Base-by-base conservation (phyloP, 805 yeast genomes). In the Wickerhamiella azyma region DNA sequence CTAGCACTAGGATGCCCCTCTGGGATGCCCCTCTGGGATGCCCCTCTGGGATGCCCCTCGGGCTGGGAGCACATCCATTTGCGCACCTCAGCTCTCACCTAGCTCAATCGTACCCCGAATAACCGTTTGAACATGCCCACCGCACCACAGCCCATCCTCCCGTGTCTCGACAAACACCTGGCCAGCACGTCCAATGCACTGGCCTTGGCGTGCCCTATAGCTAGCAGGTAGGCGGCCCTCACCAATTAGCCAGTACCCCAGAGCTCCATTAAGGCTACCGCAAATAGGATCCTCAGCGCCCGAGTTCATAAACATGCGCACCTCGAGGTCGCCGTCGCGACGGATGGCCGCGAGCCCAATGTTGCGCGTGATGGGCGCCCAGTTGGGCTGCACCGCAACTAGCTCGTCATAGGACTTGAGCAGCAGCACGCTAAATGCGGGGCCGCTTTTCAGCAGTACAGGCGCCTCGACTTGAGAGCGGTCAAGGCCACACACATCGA, bases 181-280 rank as follows among this genome's bases (percentile, higher is more conserved):
- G 10, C 53, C 53, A 4, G 38, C 35, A 28, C 57, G 48, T 10
- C 35, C 41, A 5, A 50, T 26, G 7, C 50, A 52, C 2, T 48
- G 16, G 5, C 57, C 57, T 30, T 54, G 57, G 26, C 24, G 46
- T 1, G 51, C 43, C 3, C 9, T n/a, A 35, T 52, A 52, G 26
- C n/a, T 16, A 37, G 17, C 16, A 17, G 5, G 13, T 41, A 17
- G 44, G 24, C 10, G 17, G 13, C 18, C 45, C 40, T 29, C 2
- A 14, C 13, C 26, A 43, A 46, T n/a, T 17, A 44, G 11, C 54
- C 33, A 30, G 8, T 13, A n/a, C 9, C 33, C 56, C 1, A 55
- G 55, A 1, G 57, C 53, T 1, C 55, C 57, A 39, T 55, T 53
- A 6, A 56, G 55, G 26, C 54, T 50, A 8, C 58, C 57, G 26